phyloP scores from a whole-genome alignment of 352 stramenopile species.

The Globisporangium nagaii region DNA sequence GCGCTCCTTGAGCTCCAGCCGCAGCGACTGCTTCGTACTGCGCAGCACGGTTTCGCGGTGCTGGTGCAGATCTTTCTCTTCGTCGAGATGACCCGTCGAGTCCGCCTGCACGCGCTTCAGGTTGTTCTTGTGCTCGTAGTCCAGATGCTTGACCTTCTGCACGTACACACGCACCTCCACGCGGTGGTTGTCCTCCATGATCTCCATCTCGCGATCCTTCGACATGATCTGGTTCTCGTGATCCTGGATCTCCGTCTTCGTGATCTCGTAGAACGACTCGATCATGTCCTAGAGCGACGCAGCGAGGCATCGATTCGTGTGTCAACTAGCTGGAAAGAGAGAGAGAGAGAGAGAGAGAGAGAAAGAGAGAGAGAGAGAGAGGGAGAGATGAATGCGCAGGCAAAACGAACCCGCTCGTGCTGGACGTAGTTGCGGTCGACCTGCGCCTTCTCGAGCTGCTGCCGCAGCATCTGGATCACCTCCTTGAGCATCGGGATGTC shows the following conservation, averaged over 20 bases:
- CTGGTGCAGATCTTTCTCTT: constrained; percentile 69
- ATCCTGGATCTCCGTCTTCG: constrained; percentile 88
- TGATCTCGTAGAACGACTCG: constrained; percentile 94
- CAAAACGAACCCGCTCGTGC: constrained; percentile 78
- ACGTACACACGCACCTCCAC: constrained; percentile 91
- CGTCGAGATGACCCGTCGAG: constrained; percentile 55
- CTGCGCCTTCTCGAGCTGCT: constrained; percentile 89
- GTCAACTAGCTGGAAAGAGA: no score
- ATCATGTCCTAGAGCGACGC: constrained; percentile 84
- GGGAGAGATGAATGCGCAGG: not conserved
- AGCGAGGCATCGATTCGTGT: no score
- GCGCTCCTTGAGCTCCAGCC: constrained; percentile 78
- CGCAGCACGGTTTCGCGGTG: constrained; percentile 59
- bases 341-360: no score
- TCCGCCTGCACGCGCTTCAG: constrained; percentile 81
- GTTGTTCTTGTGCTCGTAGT: constrained; percentile 95
- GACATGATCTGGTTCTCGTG: constrained; percentile 88
- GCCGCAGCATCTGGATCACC: constrained; percentile 89
- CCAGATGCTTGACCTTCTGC: constrained; percentile 94
- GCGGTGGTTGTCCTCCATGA: constrained; percentile 94
- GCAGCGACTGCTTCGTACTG: constrained; percentile 66
- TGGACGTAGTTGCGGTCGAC: constrained; percentile 94
- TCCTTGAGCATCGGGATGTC: constrained; percentile 91
- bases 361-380: not conserved
- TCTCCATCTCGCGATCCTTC: constrained; percentile 94